phyloP scores from a whole-genome alignment of 2,329 filamentous ascomycete genomes.

The Cordyceps cicadae region DNA sequence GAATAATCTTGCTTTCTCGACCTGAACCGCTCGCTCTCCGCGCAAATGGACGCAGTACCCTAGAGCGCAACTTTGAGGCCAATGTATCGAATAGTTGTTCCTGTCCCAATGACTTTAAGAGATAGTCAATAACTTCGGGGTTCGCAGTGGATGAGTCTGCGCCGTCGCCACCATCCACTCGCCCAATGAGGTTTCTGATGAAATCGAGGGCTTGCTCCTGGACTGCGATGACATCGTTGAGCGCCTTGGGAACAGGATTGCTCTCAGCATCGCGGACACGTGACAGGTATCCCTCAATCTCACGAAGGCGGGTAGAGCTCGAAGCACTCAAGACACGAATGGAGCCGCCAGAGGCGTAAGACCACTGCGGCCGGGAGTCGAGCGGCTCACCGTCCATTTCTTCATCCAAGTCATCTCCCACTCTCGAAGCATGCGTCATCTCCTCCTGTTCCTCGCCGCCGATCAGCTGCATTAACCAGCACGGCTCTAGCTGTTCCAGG shows the following conservation, averaged over 20 bases:
- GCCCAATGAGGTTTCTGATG: constrained; percentile 79
- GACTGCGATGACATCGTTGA: constrained; percentile 71
- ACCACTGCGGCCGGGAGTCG: constrained; percentile 35
- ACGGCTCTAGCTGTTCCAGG: constrained; percentile 66
- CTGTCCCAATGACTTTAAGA: constrained; percentile 68
- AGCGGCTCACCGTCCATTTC: constrained; percentile 49
- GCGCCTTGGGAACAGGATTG: constrained; percentile 57
- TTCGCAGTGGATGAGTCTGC: constrained; percentile 43
- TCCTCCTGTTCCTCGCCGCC: constrained; percentile 52
- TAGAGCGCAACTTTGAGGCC: constrained; percentile 64
- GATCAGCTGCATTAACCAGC: constrained; percentile 75
- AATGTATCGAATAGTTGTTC: constrained; percentile 75
- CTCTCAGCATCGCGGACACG: constrained; percentile 57
- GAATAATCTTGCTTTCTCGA: constrained; percentile 41
- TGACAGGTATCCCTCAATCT: constrained; percentile 42
- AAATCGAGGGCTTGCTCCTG: constrained; percentile 89
- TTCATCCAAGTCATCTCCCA: constrained; percentile 41
- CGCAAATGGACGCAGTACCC: constrained; percentile 44
- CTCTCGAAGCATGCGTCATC: constrained; percentile 32
- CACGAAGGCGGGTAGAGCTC: constrained; percentile 36
- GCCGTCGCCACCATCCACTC: constrained; percentile 39
- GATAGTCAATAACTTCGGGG: constrained; percentile 72
- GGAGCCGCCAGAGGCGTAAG: constrained; percentile 24
- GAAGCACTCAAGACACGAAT: constrained; percentile 26
- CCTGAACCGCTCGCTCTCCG: constrained; percentile 29